Evolutionary conservation across 1,139 yeast species (phyloP).

Genomic region (Magnusiomyces tetraspermus): DNA sequence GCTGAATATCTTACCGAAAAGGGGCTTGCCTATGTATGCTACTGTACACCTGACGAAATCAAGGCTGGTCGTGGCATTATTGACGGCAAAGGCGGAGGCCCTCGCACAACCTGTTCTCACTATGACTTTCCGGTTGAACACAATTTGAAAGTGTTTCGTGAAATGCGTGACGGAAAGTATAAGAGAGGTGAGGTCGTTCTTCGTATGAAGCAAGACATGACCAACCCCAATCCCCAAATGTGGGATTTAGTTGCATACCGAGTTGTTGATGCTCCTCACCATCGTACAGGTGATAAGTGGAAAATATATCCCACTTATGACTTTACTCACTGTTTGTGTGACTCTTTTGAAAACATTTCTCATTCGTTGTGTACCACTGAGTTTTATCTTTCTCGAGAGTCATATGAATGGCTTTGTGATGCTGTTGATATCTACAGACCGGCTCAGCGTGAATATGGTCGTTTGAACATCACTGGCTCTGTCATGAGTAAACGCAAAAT

Average conservation of each 20-base stretch:
- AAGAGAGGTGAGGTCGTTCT: constrained; percentile 86
- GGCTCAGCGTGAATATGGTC: constrained; percentile 96
- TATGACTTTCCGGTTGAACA: constrained; percentile 63
- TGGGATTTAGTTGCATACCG: constrained; percentile 99
- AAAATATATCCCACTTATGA: constrained; percentile 97
- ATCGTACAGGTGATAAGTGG: constrained; percentile 96
- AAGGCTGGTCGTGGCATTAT: constrained; percentile 82
- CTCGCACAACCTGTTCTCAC: constrained; percentile 72
- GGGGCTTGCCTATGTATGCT: constrained; percentile 83
- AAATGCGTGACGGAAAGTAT: constrained; percentile 84
- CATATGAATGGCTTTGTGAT: constrained; percentile 98
- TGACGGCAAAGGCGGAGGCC: constrained; percentile 91
- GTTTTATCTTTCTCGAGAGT: constrained; percentile 82
- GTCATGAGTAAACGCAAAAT: constrained; percentile 92
- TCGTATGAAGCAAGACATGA: constrained; percentile 86
- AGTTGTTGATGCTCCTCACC: constrained; percentile 84
- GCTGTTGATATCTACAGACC: constrained; percentile 92
- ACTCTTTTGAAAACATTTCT: constrained; percentile 90
- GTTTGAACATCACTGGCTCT: constrained; percentile 90
- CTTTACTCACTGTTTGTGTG: constrained; percentile 97
- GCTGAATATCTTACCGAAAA: constrained; percentile 68
- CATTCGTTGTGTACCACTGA: constrained; percentile 95
- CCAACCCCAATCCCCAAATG: constrained; percentile 96
- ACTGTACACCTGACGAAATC: constrained; percentile 87
- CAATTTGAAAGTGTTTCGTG: constrained; percentile 70